Evolutionary conservation across 2,329 filamentous ascomycete genomes (phyloP), one percentile per base, ranked within the genome.

Genomic region (Hymenoscyphus salicellus): DNA sequence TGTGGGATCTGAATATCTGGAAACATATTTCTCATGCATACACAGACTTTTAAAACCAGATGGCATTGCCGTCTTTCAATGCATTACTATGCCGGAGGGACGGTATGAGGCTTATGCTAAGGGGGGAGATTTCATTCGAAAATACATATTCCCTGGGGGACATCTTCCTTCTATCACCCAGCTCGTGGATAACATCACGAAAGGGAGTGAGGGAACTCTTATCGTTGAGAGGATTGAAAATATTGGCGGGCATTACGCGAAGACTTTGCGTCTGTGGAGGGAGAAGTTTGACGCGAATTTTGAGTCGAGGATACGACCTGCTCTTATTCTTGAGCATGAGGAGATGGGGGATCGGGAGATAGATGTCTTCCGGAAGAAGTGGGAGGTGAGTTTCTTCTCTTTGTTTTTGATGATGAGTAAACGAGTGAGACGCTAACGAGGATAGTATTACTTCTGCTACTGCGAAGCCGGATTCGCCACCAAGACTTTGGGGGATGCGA

Each of bases 101-200:
- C 82, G 88, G 60, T 88, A 90, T 73, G 84, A 86, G 67, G 83
- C 82, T 7, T 91, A 91, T 72, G 82, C 85, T 20, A 86, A 83
- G 70, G 83, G 84, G 2, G 86, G 89, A 74, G 89, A 91, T 73
- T 92, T 92, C 76, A 91, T 92, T 73, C 84, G 88, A 64, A 86
- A 87, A 67, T 91, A 92, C 76, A 92, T 92, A 62, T 92, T 93
- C 76, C 90, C 89, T 0, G 89, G 89, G n/a, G 90, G 89, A 0
- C 88, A 92, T 72, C 78, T 92, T 6, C 86, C 86, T 80, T 80
- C 58, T 81, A 82, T 81, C 36, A 84, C 80, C 16, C 83, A 87
- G 68, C 77, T 88, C 20, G 76, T 88, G 28, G 78, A 81, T 59
- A 82, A 87, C 38, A 88, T 92, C 68, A 83, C 81, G 49, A 79